Percentiles rank a stretch among this genome's conserved stretches.
phyloP scores from a whole-genome alignment of 1,284 basidiomycete species.

The Crucibulum parvulum region DNA sequence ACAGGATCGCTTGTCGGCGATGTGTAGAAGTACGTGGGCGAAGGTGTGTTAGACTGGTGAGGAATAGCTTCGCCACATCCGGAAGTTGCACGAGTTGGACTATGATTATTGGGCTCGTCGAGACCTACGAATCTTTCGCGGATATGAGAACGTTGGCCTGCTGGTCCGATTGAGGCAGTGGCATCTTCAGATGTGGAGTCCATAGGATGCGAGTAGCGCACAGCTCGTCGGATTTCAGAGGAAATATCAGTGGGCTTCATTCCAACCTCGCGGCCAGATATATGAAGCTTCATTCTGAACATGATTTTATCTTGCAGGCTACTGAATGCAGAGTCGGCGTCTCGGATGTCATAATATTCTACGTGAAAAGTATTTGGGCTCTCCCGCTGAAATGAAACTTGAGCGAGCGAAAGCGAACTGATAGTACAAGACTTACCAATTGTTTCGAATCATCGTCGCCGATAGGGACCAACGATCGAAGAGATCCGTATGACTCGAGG shows the following conservation, averaged over 20 bases:
- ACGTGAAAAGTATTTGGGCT: constrained; percentile 52
- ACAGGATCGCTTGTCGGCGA: constrained; percentile 24
- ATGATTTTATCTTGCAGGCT: constrained; percentile 46
- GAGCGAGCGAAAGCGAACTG: constrained; percentile 12
- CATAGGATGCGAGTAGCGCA: constrained; percentile 23
- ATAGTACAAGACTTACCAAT: constrained; percentile 2
- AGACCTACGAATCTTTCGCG: constrained; percentile 34
- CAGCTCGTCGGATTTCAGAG: constrained; percentile 9
- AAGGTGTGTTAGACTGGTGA: constrained; percentile 20
- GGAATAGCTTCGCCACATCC: constrained; percentile 8
- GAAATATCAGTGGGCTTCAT: background rate
- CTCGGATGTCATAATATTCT: constrained; percentile 70
- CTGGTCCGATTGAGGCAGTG: constrained; percentile 20
- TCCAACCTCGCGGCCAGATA: constrained; percentile 26
- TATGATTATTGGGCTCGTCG: constrained; percentile 14
- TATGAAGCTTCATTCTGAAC: constrained; percentile 50
- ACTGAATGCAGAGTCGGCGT: constrained; percentile 52
- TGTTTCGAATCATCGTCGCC: background rate
- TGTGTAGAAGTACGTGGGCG: constrained; percentile 46
- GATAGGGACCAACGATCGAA: no score
- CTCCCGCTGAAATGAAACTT: constrained; percentile 12
- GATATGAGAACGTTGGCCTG: constrained; percentile 37
- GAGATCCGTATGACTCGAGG: no score
- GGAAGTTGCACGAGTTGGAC: constrained; percentile 10
- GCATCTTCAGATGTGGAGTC: constrained; percentile 7